Evolutionary conservation across 2,329 filamentous ascomycete genomes (phyloP), one percentile per base, ranked within the genome.

Genomic region (Periconia sp.): DNA sequence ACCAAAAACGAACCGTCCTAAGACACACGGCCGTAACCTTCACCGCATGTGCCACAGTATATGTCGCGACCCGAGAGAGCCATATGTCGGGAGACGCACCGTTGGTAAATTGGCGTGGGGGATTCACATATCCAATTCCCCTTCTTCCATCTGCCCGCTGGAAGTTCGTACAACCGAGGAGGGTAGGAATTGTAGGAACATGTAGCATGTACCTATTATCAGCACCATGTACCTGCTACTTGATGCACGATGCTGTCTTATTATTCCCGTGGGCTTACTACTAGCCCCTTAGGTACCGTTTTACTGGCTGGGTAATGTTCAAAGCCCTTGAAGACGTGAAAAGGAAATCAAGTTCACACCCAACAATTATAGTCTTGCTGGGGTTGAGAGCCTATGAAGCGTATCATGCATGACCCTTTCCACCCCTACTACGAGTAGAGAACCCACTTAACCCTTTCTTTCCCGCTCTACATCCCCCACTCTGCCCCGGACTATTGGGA

Each of bases 391-490:
- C 23, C 33, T 37, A 37, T 37, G 33, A 27, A 27, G 23, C 23
- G 23, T 27, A 27, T 27, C 23, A 27, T 27, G 23, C 23, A 27
- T 27, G 23, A 27, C 23, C 23, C 23, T 27, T 27, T 8, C n/a
- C n/a, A n/a, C n/a, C n/a, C n/a, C n/a, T n/a, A n/a, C n/a, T n/a
- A n/a, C n/a, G n/a, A n/a, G n/a, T n/a, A n/a, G n/a, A n/a, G n/a
- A 37, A 37, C 33, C 33, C 33, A 37, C 33, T 37, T 11, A 37
- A 11, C 8, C 23, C 23, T 27, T 27, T 27, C 23, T 37, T n/a
- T 37, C 33, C 33, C 33, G 33, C 23, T 3, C 33, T 11, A 14
- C 33, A 11, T 11, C 50, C 46, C 45, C 51, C 51, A 53, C 47
- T 42, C 41, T 9, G 15, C 37, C n/a, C 44, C 45, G 41, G n/a